Base-by-base conservation (phyloP, 1,284 basidiomycete genomes). In the Apiotrichum siamense region DNA sequence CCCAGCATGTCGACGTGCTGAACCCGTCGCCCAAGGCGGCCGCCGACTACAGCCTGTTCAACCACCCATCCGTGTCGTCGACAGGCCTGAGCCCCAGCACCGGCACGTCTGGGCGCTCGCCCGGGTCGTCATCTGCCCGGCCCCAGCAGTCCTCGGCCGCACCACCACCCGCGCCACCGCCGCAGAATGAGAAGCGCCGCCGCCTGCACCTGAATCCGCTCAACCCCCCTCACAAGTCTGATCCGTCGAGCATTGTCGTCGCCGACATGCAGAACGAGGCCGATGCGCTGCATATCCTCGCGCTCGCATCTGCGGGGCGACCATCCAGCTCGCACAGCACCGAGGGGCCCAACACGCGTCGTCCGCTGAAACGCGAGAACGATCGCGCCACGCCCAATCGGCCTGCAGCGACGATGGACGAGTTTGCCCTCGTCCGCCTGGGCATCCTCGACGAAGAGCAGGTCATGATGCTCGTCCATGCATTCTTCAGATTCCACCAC, bases 251-350 rank as follows among this genome's bases (percentile, higher is more conserved):
- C 24, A 69, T 75, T 36, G 68, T 75, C 31, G 66, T 71, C 11
- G 72, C 71, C 1, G 72, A 69, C 46, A 70, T 75, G 67, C 69
- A 72, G 52, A 75, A 75, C 39, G 73, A 75, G 51, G 63, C 60
- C 21, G 73, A 75, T 44, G 73, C 73, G 21, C 53, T 75, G 36
- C 64, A 70, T 17, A 72, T 75, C 18, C 62, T 75, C 11, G 73
- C 73, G 9, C 54, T 73, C 29, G 73, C 73, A 0, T 67, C 65
- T 23, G 66, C 54, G 15, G 56, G 50, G 12, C 44, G 44, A 20
- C 55, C 51, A 21, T 38, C 43, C 20, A 55, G 33, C 12, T 40
- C 39, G 13, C 38, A 41, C 17, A 40, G 44, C 39, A 23, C 35
- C 36, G 24, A 25, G 32, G 18, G 17, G 17, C 4, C 25, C 23